Percentiles rank a stretch among this genome's conserved stretches.
Conservation (phyloP, 768 basidiomycete genomes). For the Serendipita vermifera region DNA sequence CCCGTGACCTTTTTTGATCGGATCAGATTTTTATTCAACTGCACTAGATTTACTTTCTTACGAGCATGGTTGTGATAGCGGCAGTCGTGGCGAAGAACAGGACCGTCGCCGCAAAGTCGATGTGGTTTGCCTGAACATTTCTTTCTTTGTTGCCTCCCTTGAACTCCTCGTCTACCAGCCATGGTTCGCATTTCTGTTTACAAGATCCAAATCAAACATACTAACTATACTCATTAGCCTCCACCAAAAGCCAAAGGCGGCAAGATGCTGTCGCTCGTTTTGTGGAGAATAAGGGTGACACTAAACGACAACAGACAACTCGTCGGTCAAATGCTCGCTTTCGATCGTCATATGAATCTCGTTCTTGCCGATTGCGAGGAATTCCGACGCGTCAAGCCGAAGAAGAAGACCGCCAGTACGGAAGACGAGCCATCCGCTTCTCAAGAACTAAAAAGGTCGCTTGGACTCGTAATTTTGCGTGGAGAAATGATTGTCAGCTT, state of each 20-base stretch:
- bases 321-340: conserved; percentile 98
- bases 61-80: no score
- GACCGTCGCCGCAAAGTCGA: no score
- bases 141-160: no score
- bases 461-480: conserved; percentile 92
- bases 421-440: conserved; percentile 47
- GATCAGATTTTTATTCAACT: no score
- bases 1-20: no score
- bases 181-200: neutral
- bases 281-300: conserved; percentile 94
- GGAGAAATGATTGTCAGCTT: conserved; percentile 95
- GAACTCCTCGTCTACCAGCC: no score
- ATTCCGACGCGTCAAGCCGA: conserved; percentile 81
- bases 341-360: conserved; percentile 99
- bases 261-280: conserved; percentile 94
- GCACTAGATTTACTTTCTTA: no score
- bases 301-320: conserved; percentile 94
- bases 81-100: no score
- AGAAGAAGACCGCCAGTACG: conserved; percentile 72
- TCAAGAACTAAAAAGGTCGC: conserved; percentile 90
- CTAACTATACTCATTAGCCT: neutral
- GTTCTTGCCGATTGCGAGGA: conserved; percentile 98
- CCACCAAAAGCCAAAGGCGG: conserved; percentile 64
- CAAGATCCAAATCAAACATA: neutral
- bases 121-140: no score